Percentiles rank a stretch among this genome's conserved stretches.
Conservation (phyloP, 169 alveolate genomes). For the Eimeria maxima region DNA sequence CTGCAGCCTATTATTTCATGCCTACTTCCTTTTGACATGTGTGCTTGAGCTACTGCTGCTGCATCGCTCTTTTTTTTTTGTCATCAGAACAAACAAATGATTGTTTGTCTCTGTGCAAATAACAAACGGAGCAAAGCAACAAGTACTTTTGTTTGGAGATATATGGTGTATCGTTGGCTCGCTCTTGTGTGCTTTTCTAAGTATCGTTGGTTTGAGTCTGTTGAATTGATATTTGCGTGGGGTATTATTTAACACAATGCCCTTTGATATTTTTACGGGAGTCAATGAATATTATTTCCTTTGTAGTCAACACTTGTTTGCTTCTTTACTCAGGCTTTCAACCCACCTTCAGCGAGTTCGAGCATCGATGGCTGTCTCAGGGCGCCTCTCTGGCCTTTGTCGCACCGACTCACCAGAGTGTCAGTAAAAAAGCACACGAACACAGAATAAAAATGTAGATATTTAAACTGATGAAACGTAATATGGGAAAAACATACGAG, state of each 20-base stretch:
- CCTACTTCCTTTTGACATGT: not conserved
- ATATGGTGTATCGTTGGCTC: too few relatives aligned
- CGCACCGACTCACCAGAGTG: slow-evolving; percentile 41
- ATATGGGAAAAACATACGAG: not conserved
- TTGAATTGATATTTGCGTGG: too few relatives aligned
- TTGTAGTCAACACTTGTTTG: not conserved
- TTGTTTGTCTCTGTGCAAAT: not conserved
- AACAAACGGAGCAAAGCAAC: not conserved
- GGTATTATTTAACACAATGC: too few relatives aligned
- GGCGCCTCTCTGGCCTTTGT: slow-evolving; percentile 11
- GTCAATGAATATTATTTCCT: too few relatives aligned
- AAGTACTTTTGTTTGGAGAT: not conserved
- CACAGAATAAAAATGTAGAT: too few relatives aligned
- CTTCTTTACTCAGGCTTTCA: not conserved
- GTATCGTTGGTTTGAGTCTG: too few relatives aligned
- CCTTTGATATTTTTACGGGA: too few relatives aligned
- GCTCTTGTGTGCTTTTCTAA: too few relatives aligned
- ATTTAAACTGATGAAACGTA: too few relatives aligned
- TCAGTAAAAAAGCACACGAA: not conserved
- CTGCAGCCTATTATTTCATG: not conserved
- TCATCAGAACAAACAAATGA: not conserved
- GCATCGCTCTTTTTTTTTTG: not conserved
- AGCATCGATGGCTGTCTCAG: not conserved
- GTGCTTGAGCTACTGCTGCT: not conserved
- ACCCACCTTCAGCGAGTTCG: not conserved